Conservation (phyloP, 2,329 filamentous ascomycete species). For the Penicillium sp. region DNA sequence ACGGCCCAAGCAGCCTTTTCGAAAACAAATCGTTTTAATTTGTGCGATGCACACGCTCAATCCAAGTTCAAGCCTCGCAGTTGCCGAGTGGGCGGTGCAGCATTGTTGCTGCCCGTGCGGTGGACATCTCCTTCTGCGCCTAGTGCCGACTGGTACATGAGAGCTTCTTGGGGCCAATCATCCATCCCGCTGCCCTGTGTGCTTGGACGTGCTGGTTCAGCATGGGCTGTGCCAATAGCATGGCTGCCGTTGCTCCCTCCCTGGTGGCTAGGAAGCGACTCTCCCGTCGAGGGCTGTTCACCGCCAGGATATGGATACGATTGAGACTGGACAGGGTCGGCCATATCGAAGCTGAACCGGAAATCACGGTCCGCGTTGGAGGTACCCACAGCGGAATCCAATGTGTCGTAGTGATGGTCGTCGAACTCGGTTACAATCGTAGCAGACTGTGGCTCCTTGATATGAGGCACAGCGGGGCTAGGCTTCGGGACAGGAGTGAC, state of each 20-base stretch:
- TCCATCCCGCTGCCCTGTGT: constrained; percentile 21
- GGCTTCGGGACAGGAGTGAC: constrained; percentile 15
- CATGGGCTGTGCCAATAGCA: constrained; percentile 10
- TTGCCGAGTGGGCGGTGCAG: constrained; percentile 22
- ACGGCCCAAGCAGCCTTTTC: background rate
- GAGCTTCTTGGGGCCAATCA: constrained; percentile 37
- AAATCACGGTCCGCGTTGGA: constrained; percentile 18
- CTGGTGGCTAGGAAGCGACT: constrained; percentile 28
- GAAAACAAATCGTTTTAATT: background rate
- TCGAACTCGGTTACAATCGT: constrained; percentile 14
- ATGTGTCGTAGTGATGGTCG: constrained; percentile 12
- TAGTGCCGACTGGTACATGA: constrained; percentile 32
- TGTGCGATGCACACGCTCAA: background rate
- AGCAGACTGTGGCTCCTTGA: constrained; percentile 18
- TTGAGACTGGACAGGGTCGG: constrained; percentile 9
- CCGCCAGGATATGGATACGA: constrained; percentile 1
- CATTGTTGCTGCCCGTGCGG: constrained; percentile 15
- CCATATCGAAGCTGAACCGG: constrained; percentile 28
- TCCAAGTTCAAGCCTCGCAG: constrained; percentile 10
- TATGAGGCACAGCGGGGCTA: constrained; percentile 16
- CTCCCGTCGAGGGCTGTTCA: constrained; percentile 15
- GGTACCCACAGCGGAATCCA: background rate
- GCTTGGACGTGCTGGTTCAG: constrained; percentile 12
- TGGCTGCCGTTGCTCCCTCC: constrained; percentile 16
- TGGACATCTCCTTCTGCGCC: constrained; percentile 18